These are phyloP conservation scores for Globisporangium uncinulatum DNA, from an alignment of 352 stramenopile genomes.

Conservation along the genomic window DNA sequence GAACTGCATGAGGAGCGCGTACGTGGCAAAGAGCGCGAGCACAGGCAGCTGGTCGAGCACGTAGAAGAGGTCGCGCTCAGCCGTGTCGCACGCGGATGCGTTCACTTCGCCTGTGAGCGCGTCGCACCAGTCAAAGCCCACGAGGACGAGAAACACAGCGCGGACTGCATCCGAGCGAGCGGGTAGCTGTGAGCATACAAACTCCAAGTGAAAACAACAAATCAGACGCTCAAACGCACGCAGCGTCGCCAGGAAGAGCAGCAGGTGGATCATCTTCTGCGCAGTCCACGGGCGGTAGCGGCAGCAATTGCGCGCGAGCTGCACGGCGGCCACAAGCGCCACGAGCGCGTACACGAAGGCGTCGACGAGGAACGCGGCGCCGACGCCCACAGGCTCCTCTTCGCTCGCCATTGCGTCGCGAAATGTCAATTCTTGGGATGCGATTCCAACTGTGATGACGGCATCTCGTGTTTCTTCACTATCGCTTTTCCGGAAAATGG, in stretches of 20 bases:
- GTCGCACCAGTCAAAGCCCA: constrained; percentile 78
- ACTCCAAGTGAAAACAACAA: not conserved
- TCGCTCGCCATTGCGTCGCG: constrained; percentile 1
- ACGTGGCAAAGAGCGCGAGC: constrained; percentile 76
- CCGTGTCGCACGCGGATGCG: constrained; percentile 40
- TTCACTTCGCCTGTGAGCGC: constrained; percentile 65
- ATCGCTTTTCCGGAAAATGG: not conserved
- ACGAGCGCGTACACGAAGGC: constrained; percentile 65
- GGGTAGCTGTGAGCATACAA: not conserved
- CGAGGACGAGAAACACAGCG: constrained; percentile 62
- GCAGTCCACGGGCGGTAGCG: constrained; percentile 81
- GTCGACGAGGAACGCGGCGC: constrained; percentile 60
- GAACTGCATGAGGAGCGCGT: constrained; percentile 80
- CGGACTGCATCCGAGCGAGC: constrained; percentile 24
- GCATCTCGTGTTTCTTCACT: not conserved
- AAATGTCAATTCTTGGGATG: not conserved
- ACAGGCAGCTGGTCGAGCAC: constrained; percentile 81
- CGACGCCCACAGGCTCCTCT: constrained; percentile 45
- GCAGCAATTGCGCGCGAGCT: constrained; percentile 80
- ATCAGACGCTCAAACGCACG: constrained; percentile 20
- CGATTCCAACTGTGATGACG: not conserved
- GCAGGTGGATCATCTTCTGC: constrained; percentile 84
- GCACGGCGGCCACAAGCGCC: constrained; percentile 42
- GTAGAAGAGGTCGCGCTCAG: constrained; percentile 82
- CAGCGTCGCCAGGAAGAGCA: constrained; percentile 76